Evolutionary conservation across 495 filamentous ascomycete genomes (phyloP).

Genomic region (Chaetomium cochliodes): DNA sequence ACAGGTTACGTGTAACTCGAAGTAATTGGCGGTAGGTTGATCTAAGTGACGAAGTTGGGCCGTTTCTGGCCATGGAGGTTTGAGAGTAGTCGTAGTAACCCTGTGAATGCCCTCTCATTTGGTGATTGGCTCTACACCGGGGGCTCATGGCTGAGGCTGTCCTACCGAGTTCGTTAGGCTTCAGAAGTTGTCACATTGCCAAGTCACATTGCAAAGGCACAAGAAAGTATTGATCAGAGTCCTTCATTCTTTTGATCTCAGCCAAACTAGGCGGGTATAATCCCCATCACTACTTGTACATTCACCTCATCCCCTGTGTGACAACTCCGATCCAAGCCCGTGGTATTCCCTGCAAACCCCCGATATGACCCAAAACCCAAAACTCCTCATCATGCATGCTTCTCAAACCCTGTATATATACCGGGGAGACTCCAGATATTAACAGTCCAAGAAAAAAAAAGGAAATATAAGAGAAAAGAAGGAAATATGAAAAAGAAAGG

Average conservation of each 20-base stretch:
- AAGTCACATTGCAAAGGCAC: background rate
- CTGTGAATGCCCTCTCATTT: no score
- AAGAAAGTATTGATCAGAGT: constrained; percentile 3
- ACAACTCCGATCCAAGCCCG: constrained; percentile 1
- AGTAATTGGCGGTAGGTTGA: no score
- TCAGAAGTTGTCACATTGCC: constrained; percentile 1
- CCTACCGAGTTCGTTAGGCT: no score
- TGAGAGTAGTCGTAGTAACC: no score
- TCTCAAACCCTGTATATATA: constrained; percentile 14
- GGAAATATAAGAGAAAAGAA: constrained; percentile 18
- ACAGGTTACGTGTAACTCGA: background rate
- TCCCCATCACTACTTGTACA: constrained; percentile 13
- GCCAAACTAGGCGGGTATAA: constrained; percentile 18
- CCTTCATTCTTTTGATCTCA: constrained; percentile 14
- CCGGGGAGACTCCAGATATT: constrained; percentile 19
- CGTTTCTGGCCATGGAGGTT: no score
- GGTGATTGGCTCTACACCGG: no score
- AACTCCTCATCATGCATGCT: constrained; percentile 26
- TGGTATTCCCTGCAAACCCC: constrained; percentile 11
- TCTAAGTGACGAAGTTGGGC: no score
- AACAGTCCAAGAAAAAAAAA: constrained; percentile 9
- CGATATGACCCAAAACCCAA: constrained; percentile 9
- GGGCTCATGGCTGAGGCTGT: no score
- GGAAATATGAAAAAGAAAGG: constrained; percentile 23
- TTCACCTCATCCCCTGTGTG: constrained; percentile 6